Evolutionary conservation across 1,284 basidiomycete species (phyloP).

Genomic region (Leccinum pachyderme): DNA sequence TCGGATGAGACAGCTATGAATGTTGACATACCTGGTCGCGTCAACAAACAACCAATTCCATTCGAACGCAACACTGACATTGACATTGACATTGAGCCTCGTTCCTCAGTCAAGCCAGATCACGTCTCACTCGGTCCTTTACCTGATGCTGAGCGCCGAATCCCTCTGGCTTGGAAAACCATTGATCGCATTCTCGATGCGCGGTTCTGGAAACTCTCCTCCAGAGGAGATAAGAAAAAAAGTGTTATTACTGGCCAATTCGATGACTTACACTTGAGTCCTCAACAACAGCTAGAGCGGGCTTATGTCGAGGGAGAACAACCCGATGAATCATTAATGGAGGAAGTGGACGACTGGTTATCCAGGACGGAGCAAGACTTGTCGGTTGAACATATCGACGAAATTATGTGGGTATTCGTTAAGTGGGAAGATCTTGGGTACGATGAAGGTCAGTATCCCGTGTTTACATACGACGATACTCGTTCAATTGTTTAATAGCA

Average conservation of each 20-base stretch:
- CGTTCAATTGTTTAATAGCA: slow-evolving; percentile 44
- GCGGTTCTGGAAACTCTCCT: slow-evolving; percentile 48
- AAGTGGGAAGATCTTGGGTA: slow-evolving; percentile 93
- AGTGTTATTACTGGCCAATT: slow-evolving; percentile 31
- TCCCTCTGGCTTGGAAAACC: slow-evolving; percentile 75
- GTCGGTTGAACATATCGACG: slow-evolving; percentile 50
- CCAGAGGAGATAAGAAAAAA: slow-evolving; percentile 23
- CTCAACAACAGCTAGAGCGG: slow-evolving; percentile 37
- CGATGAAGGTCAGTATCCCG: slow-evolving; percentile 66
- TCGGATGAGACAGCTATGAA: slow-evolving; percentile 35
- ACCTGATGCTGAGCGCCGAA: slow-evolving; percentile 63
- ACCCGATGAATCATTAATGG: slow-evolving; percentile 47
- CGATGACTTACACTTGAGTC: slow-evolving; percentile 25
- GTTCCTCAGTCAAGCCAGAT: slow-evolving; percentile 22
- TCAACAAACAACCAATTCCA: slow-evolving; percentile 28
- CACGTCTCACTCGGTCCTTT: slow-evolving; percentile 34
- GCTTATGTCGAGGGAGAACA: slow-evolving; percentile 58
- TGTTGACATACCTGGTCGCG: slow-evolving; percentile 31
- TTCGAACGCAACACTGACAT: slow-evolving; percentile 39
- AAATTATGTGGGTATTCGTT: slow-evolving; percentile 75
- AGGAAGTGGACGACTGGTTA: slow-evolving; percentile 64
- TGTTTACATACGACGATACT: not conserved
- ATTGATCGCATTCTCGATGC: slow-evolving; percentile 81
- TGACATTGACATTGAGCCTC: slow-evolving; percentile 40
- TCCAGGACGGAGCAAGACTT: slow-evolving; percentile 43